phyloP scores from a whole-genome alignment of 2,329 filamentous ascomycete species.

The Aspergillus luchuensis region DNA sequence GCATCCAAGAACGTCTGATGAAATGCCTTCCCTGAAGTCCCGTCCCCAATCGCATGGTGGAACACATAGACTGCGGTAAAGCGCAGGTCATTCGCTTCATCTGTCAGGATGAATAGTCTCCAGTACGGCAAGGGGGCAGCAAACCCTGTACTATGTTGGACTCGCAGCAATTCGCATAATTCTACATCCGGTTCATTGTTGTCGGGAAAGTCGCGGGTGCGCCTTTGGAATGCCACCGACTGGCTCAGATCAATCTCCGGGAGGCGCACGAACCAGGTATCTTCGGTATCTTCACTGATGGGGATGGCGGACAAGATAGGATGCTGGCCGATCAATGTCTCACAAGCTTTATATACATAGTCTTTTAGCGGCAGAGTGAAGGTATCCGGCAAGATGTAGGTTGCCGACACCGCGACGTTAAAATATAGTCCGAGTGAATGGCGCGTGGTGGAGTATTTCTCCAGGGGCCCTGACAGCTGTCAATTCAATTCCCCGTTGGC shows the following conservation, averaged over 20 bases:
- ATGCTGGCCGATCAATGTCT: slow-evolving; percentile 43
- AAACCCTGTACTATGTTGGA: slow-evolving; percentile 47
- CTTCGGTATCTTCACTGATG: slow-evolving; percentile 41
- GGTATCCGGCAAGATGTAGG: slow-evolving; percentile 35
- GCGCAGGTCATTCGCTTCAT: slow-evolving; percentile 20
- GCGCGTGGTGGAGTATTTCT: slow-evolving; percentile 48
- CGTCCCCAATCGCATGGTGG: slow-evolving; percentile 54
- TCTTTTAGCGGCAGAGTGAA: slow-evolving; percentile 30
- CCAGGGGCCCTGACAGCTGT: slow-evolving; percentile 41
- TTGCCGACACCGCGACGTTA: slow-evolving; percentile 47
- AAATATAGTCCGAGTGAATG: slow-evolving; percentile 49
- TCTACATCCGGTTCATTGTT: slow-evolving; percentile 39
- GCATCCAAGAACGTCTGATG: slow-evolving; percentile 46
- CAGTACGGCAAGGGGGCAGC: slow-evolving; percentile 45
- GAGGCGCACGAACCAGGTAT: slow-evolving; percentile 49
- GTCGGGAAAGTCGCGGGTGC: slow-evolving; percentile 17
- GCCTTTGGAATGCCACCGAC: slow-evolving; percentile 40
- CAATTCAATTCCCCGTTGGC: background rate
- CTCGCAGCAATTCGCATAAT: slow-evolving; percentile 44
- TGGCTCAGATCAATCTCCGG: slow-evolving; percentile 45
- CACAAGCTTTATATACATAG: slow-evolving; percentile 42
- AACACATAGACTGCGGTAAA: slow-evolving; percentile 52
- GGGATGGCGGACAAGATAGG: slow-evolving; percentile 48
- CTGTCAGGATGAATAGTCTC: slow-evolving; percentile 46
- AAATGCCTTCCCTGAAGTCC: slow-evolving; percentile 49